These are phyloP conservation scores for Aspergillus conjunctus DNA, from an alignment of 495 filamentous ascomycete species.

Conservation along the genomic window DNA sequence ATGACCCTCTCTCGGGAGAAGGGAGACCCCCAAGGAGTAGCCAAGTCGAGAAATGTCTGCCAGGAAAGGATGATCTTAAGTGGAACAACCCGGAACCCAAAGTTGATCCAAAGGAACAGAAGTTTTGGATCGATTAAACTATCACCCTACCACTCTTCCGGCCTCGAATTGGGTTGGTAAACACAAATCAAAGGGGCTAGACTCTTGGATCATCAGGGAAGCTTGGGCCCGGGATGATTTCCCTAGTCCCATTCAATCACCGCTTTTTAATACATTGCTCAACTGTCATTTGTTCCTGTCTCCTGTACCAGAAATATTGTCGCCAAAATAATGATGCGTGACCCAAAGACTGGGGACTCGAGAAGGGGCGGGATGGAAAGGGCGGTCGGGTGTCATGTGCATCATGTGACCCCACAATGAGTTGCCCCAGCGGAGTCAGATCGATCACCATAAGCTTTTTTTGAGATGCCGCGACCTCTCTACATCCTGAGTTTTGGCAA, in stretches of 20 bases:
- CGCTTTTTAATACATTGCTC: neutral
- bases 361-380: neutral
- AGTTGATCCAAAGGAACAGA: neutral
- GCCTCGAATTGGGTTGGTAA: neutral
- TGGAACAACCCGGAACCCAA: constrained; percentile 1
- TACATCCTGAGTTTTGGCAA: neutral
- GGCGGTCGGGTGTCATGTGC: constrained; percentile 1
- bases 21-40: no score
- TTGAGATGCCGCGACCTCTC: neutral
- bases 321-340: no score
- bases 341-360: neutral
- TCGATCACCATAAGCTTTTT: constrained; percentile 5
- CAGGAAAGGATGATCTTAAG: neutral
- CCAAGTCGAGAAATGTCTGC: neutral
- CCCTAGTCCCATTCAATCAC: no score
- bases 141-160: neutral
- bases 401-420: constrained; percentile 5
- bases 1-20: neutral
- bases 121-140: neutral
- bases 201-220: no score
- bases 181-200: no score
- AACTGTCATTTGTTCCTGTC: neutral
- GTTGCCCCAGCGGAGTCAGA: neutral
- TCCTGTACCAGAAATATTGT: neutral
- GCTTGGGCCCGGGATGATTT: no score